Percentiles rank a stretch among this genome's conserved stretches.
Conservation (phyloP, 495 filamentous ascomycete genomes). For the Penicillium manginii region DNA sequence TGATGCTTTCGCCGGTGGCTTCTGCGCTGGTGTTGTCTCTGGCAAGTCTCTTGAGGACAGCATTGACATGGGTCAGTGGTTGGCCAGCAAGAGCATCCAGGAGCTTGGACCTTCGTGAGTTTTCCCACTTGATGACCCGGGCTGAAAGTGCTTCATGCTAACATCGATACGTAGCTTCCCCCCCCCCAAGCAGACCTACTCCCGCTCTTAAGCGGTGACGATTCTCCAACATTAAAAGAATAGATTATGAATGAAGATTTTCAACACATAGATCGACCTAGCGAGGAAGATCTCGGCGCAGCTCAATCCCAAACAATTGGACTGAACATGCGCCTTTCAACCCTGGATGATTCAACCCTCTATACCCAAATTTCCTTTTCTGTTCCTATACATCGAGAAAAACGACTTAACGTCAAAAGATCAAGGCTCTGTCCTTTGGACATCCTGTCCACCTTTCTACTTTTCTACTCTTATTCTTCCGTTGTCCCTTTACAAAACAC, state of each 20-base stretch:
- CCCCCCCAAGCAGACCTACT: slow-evolving; percentile 81
- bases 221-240: slow-evolving; percentile 19
- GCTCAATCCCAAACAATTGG: slow-evolving; percentile 13
- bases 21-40: slow-evolving; percentile 84
- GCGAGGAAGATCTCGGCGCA: slow-evolving; percentile 20
- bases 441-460: background rate
- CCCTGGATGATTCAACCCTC: slow-evolving; percentile 55
- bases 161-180: slow-evolving; percentile 61
- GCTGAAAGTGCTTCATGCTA: slow-evolving; percentile 7
- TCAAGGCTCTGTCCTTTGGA: slow-evolving; percentile 6
- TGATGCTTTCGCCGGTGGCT: slow-evolving; percentile 95
- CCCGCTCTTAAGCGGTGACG: slow-evolving; percentile 36
- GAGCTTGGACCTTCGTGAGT: slow-evolving; percentile 94
- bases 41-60: slow-evolving; percentile 75
- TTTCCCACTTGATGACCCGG: slow-evolving; percentile 9
- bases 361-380: slow-evolving; percentile 44
- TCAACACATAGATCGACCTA: slow-evolving; percentile 19
- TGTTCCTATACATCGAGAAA: slow-evolving; percentile 12
- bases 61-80: slow-evolving; percentile 93
- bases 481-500: background rate
- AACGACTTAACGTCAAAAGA: slow-evolving; percentile 44
- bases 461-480: slow-evolving; percentile 3
- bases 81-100: slow-evolving; percentile 87
- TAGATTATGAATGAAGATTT: slow-evolving; percentile 3
- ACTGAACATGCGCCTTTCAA: slow-evolving; percentile 24